Conservation (phyloP, 2,329 filamentous ascomycete species). For the Aspergillus unguis region DNA sequence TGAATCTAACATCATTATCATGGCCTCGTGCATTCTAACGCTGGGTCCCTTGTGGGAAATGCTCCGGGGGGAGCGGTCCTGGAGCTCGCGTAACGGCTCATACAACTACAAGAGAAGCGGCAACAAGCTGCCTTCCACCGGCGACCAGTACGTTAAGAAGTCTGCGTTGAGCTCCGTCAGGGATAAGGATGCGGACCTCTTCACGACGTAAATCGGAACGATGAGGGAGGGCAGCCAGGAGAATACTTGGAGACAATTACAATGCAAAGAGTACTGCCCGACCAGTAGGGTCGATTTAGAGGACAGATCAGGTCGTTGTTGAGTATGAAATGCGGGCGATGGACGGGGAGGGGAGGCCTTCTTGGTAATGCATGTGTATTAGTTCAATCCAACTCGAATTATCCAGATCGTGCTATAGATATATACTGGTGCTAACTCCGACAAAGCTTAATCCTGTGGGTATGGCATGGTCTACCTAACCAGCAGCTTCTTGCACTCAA, state of each 20-base stretch:
- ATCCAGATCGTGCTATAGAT: too few species aligned
- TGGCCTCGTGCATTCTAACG: constrained; percentile 36
- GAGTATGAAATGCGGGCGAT: constrained; percentile 17
- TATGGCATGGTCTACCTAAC: too few species aligned
- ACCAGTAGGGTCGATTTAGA: constrained; percentile 16
- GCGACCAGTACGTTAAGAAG: not conserved
- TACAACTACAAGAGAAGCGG: constrained; percentile 16
- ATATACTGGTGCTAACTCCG: too few species aligned
- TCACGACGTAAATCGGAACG: not conserved
- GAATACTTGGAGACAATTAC: constrained; percentile 16
- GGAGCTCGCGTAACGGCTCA: not conserved
- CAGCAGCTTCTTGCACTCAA: too few species aligned
- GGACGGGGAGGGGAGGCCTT: not conserved
- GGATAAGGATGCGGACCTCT: constrained; percentile 6
- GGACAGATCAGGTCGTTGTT: constrained; percentile 21
- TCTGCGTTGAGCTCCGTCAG: too few species aligned
- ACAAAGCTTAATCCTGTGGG: too few species aligned
- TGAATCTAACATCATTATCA: constrained; percentile 33
- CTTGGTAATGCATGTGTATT: too few species aligned
- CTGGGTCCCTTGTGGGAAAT: constrained; percentile 32
- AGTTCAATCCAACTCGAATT: too few species aligned
- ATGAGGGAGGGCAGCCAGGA: constrained; percentile 14
- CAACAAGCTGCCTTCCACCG: not conserved
- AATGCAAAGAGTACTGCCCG: not conserved
- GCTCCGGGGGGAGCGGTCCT: constrained; percentile 15